Conservation (phyloP, 257 asterid species). For the Eucommia ulmoides region DNA sequence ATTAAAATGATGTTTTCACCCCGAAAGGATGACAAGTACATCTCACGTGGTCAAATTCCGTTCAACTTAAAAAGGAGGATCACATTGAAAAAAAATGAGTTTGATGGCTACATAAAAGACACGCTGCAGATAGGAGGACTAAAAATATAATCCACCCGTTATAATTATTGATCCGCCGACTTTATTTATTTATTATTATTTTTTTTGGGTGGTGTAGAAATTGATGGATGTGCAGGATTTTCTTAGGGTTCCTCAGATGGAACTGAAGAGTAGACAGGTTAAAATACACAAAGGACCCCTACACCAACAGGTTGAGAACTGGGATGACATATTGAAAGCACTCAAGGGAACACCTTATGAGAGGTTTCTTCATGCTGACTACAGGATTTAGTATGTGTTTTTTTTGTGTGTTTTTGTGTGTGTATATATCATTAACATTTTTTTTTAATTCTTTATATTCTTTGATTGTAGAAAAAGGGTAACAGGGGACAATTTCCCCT, state of each 20-base stretch:
- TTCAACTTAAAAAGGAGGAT: too few relatives aligned
- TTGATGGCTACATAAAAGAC: too few relatives aligned
- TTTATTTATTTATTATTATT: too few relatives aligned
- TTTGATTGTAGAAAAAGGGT: constrained; percentile 25
- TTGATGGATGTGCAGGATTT: constrained; percentile 70
- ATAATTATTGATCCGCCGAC: too few relatives aligned
- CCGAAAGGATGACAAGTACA: too few relatives aligned
- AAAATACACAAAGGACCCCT: constrained; percentile 78
- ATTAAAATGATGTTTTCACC: too few relatives aligned
- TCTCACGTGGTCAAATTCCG: too few relatives aligned
- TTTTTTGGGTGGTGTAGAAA: constrained; percentile 30
- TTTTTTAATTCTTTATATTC: constrained; percentile 47
- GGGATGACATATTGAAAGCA: constrained; percentile 60
- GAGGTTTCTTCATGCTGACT: constrained; percentile 48
- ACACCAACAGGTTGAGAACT: constrained; percentile 67
- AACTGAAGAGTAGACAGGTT: constrained; percentile 70
- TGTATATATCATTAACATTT: constrained; percentile 1
- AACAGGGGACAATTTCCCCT: constrained; percentile 26
- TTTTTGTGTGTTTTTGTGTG: constrained; percentile 19
- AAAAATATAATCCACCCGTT: too few relatives aligned
- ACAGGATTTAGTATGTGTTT: constrained; percentile 31
- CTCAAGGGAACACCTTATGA: constrained; percentile 70
- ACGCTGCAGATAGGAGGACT: too few relatives aligned
- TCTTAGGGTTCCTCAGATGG: constrained; percentile 52
- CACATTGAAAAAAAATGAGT: too few relatives aligned